Evolutionary conservation across 305 asterid species (phyloP), one percentile per base, ranked within the genome.

Genomic region (Nicotiana rustica): DNA sequence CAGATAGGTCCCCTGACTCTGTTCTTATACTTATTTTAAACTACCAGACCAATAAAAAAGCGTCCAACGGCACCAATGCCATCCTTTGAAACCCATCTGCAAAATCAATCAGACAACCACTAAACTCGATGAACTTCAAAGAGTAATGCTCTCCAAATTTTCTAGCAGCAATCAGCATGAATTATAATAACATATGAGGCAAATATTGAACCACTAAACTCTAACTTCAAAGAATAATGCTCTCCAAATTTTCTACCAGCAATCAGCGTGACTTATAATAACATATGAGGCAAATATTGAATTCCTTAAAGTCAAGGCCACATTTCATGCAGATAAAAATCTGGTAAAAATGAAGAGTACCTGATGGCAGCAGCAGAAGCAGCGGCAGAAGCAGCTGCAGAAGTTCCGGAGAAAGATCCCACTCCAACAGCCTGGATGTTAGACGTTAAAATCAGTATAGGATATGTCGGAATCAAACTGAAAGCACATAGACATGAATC

Each of bases 41-140:
- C 61, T 83, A 78, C 67, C 95, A 75, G 84, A 94, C 99, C 98
- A 78, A 96, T 90, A 84, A 94, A 89, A 77, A 96, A 88, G 82
- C 99, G 97, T 78, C 99, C 99, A 84, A 96, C 84, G 81, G 99
- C 97, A 85, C 99, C 99, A 88, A 96, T 94, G 89, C 99, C 97
- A 87, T 91, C 97, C 92, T 94, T 96, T 76, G 97, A 86, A 82
- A 94, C 98, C 99, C 99, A 96, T 91, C 99, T 96, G 89, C 86
- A 83, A 76, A 82, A 83, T 29, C 68, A 83, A 73, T 77, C 64
- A 67, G 71, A 77, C 75, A 80, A 47, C 44, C 86, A 70, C 65
- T 70, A 61, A 78, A 83, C 78, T 70, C 9, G 33, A 57, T 64
- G 77, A 84, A 83, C 78, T 86, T 85, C 1, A 60, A 60, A 38